Conservation (phyloP, 2,329 filamentous ascomycete genomes). For the Ophiostoma fasciatum region DNA sequence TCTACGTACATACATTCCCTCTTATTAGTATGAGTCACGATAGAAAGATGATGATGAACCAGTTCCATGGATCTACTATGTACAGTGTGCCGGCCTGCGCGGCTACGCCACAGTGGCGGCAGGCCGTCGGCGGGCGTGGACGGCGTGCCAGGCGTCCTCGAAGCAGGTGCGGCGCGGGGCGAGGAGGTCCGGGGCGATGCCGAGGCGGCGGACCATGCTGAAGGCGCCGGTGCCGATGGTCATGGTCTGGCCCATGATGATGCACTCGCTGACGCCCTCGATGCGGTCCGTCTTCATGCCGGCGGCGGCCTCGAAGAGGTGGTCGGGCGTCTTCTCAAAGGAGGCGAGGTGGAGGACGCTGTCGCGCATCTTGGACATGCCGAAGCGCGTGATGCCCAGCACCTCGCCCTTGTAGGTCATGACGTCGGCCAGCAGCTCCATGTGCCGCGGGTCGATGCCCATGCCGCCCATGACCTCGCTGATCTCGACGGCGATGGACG, state of each 20-base stretch:
- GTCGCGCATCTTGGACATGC: constrained; percentile 91
- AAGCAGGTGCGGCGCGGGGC: constrained; percentile 48
- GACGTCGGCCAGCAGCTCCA: constrained; percentile 91
- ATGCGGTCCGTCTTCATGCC: constrained; percentile 86
- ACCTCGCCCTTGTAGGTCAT: constrained; percentile 99
- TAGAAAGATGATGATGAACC: too few relatives aligned
- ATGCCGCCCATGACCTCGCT: constrained; percentile 79
- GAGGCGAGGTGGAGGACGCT: constrained; percentile 84
- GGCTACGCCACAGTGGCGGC: background rate
- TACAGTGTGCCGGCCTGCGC: background rate
- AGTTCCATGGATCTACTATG: too few relatives aligned
- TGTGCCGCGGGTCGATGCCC: constrained; percentile 93
- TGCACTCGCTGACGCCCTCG: constrained; percentile 88
- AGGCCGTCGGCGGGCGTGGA: background rate
- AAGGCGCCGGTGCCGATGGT: constrained; percentile 82
- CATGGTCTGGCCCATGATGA: constrained; percentile 97
- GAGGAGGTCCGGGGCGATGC: constrained; percentile 46
- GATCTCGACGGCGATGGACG: constrained; percentile 83
- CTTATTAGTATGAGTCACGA: too few relatives aligned
- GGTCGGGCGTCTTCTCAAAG: constrained; percentile 97
- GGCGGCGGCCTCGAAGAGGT: constrained; percentile 87
- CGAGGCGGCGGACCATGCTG: constrained; percentile 68
- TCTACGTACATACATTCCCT: constrained; percentile 3
- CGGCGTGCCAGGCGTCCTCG: constrained; percentile 46
- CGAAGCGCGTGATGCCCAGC: constrained; percentile 90